phyloP scores from a whole-genome alignment of 345 rosid genomes.

The Sonneratia alba region DNA sequence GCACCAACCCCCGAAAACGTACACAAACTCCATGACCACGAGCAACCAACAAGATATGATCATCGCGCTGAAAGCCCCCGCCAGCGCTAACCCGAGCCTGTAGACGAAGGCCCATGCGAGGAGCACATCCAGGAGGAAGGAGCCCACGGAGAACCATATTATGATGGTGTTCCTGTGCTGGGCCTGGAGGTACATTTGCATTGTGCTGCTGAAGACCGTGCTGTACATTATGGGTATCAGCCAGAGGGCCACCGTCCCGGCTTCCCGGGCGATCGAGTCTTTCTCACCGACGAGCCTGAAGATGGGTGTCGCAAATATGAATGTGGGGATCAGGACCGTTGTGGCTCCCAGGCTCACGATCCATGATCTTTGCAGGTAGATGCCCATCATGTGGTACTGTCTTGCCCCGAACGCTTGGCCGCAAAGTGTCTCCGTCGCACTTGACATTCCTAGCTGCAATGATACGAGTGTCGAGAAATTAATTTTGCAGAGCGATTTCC shows the following conservation, averaged over 20 bases:
- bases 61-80: slow-evolving; percentile 12
- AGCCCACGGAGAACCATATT: slow-evolving; percentile 12
- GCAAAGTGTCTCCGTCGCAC: slow-evolving; percentile 31
- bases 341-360: slow-evolving; percentile 15
- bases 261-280: slow-evolving; percentile 11
- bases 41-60: slow-evolving; percentile 15
- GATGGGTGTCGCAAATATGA: slow-evolving; percentile 17
- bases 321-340: slow-evolving; percentile 17
- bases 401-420: slow-evolving; percentile 34
- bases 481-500: too few relatives aligned
- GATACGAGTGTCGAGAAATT: too few relatives aligned
- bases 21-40: slow-evolving; percentile 12
- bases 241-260: slow-evolving; percentile 15
- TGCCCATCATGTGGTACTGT: slow-evolving; percentile 31
- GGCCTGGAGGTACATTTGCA: slow-evolving; percentile 25
- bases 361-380: slow-evolving; percentile 35
- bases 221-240: slow-evolving; percentile 24
- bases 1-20: slow-evolving; percentile 17
- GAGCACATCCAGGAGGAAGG: slow-evolving; percentile 14
- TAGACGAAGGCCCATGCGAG: slow-evolving; percentile 15
- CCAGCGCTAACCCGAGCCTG: slow-evolving; percentile 7
- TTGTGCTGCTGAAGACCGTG: slow-evolving; percentile 15
- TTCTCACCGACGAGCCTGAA: slow-evolving; percentile 17
- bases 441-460: slow-evolving; percentile 29
- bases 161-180: slow-evolving; percentile 20